Evolutionary conservation across 2,329 filamentous ascomycete genomes (phyloP), one percentile per base, ranked within the genome.

Genomic region (Leptographium wingfieldii): DNA sequence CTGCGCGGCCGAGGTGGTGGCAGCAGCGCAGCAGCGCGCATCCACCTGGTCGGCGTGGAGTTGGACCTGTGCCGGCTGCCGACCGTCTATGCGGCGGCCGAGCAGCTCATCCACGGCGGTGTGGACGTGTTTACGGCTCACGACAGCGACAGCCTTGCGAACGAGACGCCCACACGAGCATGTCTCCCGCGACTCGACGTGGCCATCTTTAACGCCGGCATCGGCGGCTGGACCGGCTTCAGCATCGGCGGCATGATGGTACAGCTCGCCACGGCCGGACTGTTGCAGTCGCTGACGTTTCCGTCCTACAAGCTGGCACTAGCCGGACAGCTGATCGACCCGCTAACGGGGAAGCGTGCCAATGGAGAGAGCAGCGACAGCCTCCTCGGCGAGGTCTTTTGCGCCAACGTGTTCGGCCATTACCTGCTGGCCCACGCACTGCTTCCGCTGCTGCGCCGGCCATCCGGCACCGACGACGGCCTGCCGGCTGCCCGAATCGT

Each of bases 371-470:
- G 80, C 16, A 68, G 71, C 3, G 31, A 69, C 71, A 63, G 57
- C 65, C 54, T 76, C 5, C 75, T 99, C 0, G 92, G 90, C 3
- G 80, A 90, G 65, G 84, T 96, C 22, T 99, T 97, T 70, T 87
- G 86, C 70, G 87, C 92, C 56, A 97, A 97, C 69, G 81, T 96
- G 35, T 97, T 99, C 69, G 94, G 94, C 0, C 94, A 99, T 74
- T 97, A 99, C 70, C 75, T 96, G 68, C 83, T 99, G 29, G 83
- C 83, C 19, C 92, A 96, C 71, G 84, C 86, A 68, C 79, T 97
- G 12, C 80, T 87, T 65, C 87, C 90, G 0, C 76, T 96, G 12
- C 79, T 99, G 66, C 74, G 76, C 67, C 76, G 82, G 49, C 64
- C 72, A 60, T 64, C 72, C 48, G 69, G 76, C 25, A 64, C 72